Evolutionary conservation across 164 flowering plant species (phyloP).

Genomic region (Vitis amurensis): DNA sequence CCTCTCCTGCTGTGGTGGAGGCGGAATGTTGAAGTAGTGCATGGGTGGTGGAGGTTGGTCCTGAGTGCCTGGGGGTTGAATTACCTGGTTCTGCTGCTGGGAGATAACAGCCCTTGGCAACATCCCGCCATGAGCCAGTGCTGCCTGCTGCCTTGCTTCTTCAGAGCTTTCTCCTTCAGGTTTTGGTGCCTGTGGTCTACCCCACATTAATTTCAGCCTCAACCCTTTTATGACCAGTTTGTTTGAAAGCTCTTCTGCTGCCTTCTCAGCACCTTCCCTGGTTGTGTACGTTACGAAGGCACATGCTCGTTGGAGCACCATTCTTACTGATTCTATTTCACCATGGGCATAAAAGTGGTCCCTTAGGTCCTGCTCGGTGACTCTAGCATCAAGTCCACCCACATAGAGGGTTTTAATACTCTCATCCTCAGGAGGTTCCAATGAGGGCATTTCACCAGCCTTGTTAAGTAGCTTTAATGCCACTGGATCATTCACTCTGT

Average conservation of each 20-base stretch:
- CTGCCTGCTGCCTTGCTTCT: slow-evolving; percentile 61
- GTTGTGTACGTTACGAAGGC: slow-evolving; percentile 97
- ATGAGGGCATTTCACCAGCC: slow-evolving; percentile 93
- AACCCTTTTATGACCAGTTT: slow-evolving; percentile 85
- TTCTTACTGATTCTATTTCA: slow-evolving; percentile 86
- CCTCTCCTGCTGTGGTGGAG: slow-evolving; percentile 74
- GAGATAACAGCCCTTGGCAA: slow-evolving; percentile 85
- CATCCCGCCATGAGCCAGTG: slow-evolving; percentile 74
- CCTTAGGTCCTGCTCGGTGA: slow-evolving; percentile 84
- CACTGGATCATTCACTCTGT: slow-evolving; percentile 95
- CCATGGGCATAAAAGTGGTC: slow-evolving; percentile 92
- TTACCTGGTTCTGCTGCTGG: slow-evolving; percentile 72
- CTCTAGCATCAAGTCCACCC: slow-evolving; percentile 82
- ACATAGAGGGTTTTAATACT: slow-evolving; percentile 89
- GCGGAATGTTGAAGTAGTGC: slow-evolving; percentile 82
- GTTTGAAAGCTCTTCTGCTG: slow-evolving; percentile 92
- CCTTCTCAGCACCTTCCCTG: slow-evolving; percentile 93
- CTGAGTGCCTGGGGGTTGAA: slow-evolving; percentile 56
- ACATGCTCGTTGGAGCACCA: slow-evolving; percentile 79
- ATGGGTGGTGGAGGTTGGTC: slow-evolving; percentile 54
- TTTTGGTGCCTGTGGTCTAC: slow-evolving; percentile 83
- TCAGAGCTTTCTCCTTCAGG: slow-evolving; percentile 58
- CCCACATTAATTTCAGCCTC: slow-evolving; percentile 92
- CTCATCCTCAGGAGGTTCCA: slow-evolving; percentile 88
- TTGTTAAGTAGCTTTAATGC: slow-evolving; percentile 85